Conservation (phyloP, 1,284 basidiomycete genomes). For the Malassezia globosa region DNA sequence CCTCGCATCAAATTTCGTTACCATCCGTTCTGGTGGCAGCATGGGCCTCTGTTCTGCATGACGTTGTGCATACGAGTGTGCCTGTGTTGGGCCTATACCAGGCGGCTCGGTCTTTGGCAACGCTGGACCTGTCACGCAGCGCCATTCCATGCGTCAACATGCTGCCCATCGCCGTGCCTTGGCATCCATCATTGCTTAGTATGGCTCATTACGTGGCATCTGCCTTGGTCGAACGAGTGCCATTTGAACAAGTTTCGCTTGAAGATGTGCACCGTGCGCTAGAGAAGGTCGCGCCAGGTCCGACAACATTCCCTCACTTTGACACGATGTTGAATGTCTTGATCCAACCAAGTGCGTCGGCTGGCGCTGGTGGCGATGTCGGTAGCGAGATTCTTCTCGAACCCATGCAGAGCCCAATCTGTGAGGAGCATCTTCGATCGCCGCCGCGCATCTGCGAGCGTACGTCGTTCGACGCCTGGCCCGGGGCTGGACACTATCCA, state of each 20-base stretch:
- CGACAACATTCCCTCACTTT: constrained; percentile 16
- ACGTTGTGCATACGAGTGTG: not conserved
- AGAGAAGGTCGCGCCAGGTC: not conserved
- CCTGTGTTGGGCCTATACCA: constrained; percentile 30
- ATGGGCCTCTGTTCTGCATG: constrained; percentile 22
- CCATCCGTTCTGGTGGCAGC: constrained; percentile 23
- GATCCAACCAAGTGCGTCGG: not conserved
- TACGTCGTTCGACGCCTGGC: not conserved
- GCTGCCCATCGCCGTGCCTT: constrained; percentile 22
- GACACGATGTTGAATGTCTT: constrained; percentile 27
- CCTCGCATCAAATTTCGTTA: not conserved
- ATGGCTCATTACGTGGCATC: constrained; percentile 7
- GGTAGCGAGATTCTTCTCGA: not conserved
- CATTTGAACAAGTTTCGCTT: constrained; percentile 24
- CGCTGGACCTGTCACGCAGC: constrained; percentile 22
- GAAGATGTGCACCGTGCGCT: constrained; percentile 19
- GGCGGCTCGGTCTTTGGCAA: constrained; percentile 20
- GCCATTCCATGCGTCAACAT: constrained; percentile 28
- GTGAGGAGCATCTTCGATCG: not conserved
- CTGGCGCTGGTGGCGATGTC: no score
- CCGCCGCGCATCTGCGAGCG: not conserved
- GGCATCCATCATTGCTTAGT: constrained; percentile 2
- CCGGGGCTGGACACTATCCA: not conserved
- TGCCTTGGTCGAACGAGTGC: constrained; percentile 14
- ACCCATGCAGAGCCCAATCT: not conserved